These are phyloP conservation scores for Acer yangbiense DNA, from an alignment of 345 rosid species.

Conservation along the genomic window DNA sequence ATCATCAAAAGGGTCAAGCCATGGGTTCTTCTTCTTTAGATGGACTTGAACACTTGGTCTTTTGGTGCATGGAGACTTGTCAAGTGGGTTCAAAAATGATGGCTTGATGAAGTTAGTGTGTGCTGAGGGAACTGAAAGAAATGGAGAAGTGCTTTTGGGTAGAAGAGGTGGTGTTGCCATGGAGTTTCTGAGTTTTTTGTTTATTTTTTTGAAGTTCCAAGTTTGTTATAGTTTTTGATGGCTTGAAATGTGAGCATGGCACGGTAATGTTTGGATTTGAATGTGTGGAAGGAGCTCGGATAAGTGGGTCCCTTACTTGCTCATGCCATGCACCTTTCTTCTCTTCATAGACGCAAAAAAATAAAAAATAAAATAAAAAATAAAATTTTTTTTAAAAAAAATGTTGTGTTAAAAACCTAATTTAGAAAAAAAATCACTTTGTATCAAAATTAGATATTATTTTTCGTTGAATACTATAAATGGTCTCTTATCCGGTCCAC, in stretches of 20 bases:
- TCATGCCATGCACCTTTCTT: not conserved
- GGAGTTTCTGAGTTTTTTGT: not conserved
- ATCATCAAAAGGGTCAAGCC: constrained; percentile 86
- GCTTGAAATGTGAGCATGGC: not conserved
- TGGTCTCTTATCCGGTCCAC: too few relatives aligned
- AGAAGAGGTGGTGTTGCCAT: constrained; percentile 59
- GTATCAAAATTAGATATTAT: too few relatives aligned
- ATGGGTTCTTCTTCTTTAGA: constrained; percentile 70
- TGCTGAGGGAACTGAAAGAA: constrained; percentile 36
- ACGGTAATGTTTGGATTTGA: constrained; percentile 28
- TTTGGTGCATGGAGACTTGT: constrained; percentile 26
- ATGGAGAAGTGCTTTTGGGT: constrained; percentile 55
- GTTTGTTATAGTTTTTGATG: not conserved
- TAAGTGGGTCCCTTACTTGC: constrained; percentile 59
- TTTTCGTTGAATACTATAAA: too few relatives aligned
- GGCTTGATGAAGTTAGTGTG: constrained; percentile 34
- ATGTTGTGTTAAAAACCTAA: too few relatives aligned
- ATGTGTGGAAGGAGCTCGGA: constrained; percentile 60
- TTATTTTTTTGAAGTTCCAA: too few relatives aligned
- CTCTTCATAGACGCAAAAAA: not conserved
- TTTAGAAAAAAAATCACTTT: too few relatives aligned
- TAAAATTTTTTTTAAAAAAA: too few relatives aligned
- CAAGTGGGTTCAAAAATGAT: constrained; percentile 35
- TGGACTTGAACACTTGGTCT: constrained; percentile 29
- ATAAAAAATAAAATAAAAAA: too few relatives aligned